Evolutionary conservation across 495 filamentous ascomycete genomes (phyloP).

Genomic region (Xylaria castorea): DNA sequence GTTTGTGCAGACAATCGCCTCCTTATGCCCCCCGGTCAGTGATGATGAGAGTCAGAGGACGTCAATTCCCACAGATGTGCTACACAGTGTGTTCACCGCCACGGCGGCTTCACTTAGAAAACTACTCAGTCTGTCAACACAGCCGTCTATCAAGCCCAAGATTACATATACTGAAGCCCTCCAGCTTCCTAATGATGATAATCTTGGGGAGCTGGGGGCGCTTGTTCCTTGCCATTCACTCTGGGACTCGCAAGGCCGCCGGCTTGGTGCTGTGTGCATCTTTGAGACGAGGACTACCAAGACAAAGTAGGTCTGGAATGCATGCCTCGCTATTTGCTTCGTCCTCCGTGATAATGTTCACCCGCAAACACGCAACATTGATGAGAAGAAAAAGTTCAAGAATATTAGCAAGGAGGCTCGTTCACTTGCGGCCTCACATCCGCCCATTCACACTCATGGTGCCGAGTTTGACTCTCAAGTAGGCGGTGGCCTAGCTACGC

Average conservation of each 20-base stretch:
- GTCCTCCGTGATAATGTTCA: neutral
- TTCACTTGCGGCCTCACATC: neutral
- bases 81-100: neutral
- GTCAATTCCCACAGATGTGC: slow-evolving; percentile 3
- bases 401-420: neutral
- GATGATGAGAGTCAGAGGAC: slow-evolving; percentile 10
- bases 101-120: neutral
- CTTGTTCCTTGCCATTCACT: slow-evolving; percentile 39
- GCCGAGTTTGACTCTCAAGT: neutral
- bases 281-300: slow-evolving; percentile 33
- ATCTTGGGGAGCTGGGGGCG: slow-evolving; percentile 25
- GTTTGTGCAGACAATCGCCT: slow-evolving; percentile 36
- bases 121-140: slow-evolving; percentile 2
- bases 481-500: neutral
- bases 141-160: slow-evolving; percentile 27
- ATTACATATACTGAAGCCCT: slow-evolving; percentile 32
- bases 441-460: neutral
- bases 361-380: neutral
- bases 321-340: neutral
- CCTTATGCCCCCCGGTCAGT: neutral
- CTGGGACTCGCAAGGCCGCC: slow-evolving; percentile 38
- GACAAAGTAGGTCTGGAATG: neutral
- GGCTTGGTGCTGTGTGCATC: slow-evolving; percentile 34
- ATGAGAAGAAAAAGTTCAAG: neutral
- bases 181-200: neutral